Evolutionary conservation across 1,139 yeast species (phyloP).

Genomic region (Zygoascus meyerae): DNA sequence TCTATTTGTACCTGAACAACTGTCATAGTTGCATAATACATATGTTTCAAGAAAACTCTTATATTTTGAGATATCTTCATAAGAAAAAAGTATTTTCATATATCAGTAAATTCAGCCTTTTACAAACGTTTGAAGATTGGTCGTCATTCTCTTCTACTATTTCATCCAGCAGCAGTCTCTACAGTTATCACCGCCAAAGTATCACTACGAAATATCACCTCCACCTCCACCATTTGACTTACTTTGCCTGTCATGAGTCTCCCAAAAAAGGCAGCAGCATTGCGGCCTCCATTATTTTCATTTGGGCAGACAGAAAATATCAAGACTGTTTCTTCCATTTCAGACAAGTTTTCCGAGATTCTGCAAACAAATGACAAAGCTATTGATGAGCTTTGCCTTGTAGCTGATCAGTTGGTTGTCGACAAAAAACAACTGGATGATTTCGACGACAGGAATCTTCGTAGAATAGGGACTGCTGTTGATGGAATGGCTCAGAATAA

Average conservation of each 20-base stretch:
- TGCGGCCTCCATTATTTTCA: slow-evolving; percentile 11
- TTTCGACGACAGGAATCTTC: slow-evolving; percentile 1
- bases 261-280: slow-evolving; percentile 9
- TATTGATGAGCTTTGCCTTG: slow-evolving; percentile 25
- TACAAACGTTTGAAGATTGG: neutral
- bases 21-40: too few relatives aligned
- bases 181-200: too few relatives aligned
- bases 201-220: too few relatives aligned
- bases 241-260: neutral
- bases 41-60: too few relatives aligned
- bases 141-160: too few relatives aligned
- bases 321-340: slow-evolving; percentile 24
- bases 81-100: too few relatives aligned
- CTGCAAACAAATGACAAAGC: slow-evolving; percentile 26
- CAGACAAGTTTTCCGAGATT: slow-evolving; percentile 24
- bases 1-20: too few relatives aligned
- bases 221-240: too few relatives aligned
- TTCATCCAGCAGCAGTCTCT: too few relatives aligned
- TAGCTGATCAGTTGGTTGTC: slow-evolving; percentile 28
- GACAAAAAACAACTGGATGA: slow-evolving; percentile 15
- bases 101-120: too few relatives aligned
- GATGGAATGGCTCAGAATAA: neutral
- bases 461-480: neutral
- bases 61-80: too few relatives aligned
- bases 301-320: slow-evolving; percentile 26